Conservation (phyloP, 2,329 filamentous ascomycete species). For the Pseudocercospora fijiensis region DNA sequence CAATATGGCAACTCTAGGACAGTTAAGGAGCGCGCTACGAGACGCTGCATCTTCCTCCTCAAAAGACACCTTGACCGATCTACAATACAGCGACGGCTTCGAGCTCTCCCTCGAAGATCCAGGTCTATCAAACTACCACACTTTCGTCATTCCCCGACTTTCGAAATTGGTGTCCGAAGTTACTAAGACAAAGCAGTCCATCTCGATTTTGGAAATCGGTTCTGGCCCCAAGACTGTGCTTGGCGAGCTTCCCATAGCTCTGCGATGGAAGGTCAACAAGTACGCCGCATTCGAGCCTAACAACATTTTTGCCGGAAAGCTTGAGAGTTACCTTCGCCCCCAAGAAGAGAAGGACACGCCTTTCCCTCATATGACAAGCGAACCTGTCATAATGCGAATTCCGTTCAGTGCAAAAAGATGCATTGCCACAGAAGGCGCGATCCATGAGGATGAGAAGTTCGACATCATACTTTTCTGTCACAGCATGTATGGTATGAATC, state of each 20-base stretch:
- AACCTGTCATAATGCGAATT: neutral
- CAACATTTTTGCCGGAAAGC: constrained; percentile 43
- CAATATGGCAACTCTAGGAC: neutral
- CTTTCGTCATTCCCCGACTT: constrained; percentile 56
- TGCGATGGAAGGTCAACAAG: constrained; percentile 48
- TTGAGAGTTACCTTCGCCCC: constrained; percentile 48
- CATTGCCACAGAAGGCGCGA: constrained; percentile 25
- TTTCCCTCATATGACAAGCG: constrained; percentile 40
- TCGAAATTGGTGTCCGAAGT: constrained; percentile 34
- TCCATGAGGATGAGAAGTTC: constrained; percentile 43
- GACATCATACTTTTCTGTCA: constrained; percentile 63
- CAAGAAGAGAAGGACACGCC: constrained; percentile 34
- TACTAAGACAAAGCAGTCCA: constrained; percentile 38
- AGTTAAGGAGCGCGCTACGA: neutral
- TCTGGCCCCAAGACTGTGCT: constrained; percentile 59
- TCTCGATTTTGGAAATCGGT: constrained; percentile 61
- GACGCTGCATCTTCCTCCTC: neutral
- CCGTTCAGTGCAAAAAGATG: constrained; percentile 25
- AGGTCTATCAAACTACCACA: constrained; percentile 46
- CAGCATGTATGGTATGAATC: constrained; percentile 62
- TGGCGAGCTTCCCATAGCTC: constrained; percentile 46
- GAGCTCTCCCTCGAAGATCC: constrained; percentile 42
- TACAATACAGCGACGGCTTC: constrained; percentile 53
- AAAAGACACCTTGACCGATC: constrained; percentile 44
- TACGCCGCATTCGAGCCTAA: constrained; percentile 60